Evolutionary conservation across 352 stramenopile genomes (phyloP).

Genomic region (Globisporangium spinosum): DNA sequence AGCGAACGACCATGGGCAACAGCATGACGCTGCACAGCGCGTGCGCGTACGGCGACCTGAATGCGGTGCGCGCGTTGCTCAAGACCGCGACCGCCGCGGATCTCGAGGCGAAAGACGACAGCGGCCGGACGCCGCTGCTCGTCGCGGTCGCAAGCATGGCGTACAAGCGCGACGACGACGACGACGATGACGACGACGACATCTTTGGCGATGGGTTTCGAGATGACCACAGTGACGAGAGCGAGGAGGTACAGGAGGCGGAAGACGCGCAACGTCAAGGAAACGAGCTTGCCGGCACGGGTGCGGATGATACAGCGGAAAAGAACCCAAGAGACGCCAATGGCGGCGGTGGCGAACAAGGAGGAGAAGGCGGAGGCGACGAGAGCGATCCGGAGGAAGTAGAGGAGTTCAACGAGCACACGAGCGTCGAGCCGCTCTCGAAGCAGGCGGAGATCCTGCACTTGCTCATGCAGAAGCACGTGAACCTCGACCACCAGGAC

Average conservation of each 20-base stretch:
- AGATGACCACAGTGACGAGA: slow-evolving; percentile 28
- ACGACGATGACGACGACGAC: slow-evolving; percentile 37
- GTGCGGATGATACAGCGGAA: background rate
- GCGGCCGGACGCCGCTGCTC: slow-evolving; percentile 69
- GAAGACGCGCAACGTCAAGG: background rate
- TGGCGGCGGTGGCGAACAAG: slow-evolving; percentile 1
- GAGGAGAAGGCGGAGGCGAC: background rate
- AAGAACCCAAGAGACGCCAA: slow-evolving; percentile 10
- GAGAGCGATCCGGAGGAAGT: slow-evolving; percentile 34
- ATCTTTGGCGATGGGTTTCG: slow-evolving; percentile 29
- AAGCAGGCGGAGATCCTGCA: slow-evolving; percentile 77
- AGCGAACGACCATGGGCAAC: slow-evolving; percentile 60
- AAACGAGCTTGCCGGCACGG: background rate
- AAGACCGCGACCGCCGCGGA: slow-evolving; percentile 56
- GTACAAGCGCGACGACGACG: slow-evolving; percentile 36
- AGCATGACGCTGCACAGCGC: slow-evolving; percentile 76
- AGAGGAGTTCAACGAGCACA: slow-evolving; percentile 47
- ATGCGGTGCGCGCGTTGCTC: slow-evolving; percentile 51
- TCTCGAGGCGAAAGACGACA: slow-evolving; percentile 70
- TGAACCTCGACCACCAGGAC: slow-evolving; percentile 79
- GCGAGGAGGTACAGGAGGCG: slow-evolving; percentile 18
- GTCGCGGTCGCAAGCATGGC: slow-evolving; percentile 63
- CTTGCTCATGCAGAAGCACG: slow-evolving; percentile 60
- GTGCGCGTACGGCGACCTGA: slow-evolving; percentile 72
- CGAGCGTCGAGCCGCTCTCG: slow-evolving; percentile 51